These are phyloP conservation scores for Oenanthe javanica DNA, from an alignment of 140 eudicot species.

Conservation along the genomic window DNA sequence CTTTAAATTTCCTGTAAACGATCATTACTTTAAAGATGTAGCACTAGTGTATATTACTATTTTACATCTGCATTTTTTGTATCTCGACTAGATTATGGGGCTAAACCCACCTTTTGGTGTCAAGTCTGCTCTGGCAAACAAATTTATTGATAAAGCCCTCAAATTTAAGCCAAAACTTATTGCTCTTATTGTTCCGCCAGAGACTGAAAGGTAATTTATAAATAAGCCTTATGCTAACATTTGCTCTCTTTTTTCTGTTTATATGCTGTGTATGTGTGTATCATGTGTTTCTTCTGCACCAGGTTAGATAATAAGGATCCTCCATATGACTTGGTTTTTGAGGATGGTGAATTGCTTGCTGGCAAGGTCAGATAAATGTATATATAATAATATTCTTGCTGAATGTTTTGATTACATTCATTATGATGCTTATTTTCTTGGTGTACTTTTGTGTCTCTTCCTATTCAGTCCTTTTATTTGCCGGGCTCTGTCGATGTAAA, in stretches of 20 bases:
- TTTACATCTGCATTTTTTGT: not conserved
- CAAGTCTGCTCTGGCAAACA: slow-evolving; percentile 67
- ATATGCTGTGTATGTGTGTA: not conserved
- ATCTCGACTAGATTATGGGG: slow-evolving; percentile 68
- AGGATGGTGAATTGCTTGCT: slow-evolving; percentile 53
- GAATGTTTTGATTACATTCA: not conserved
- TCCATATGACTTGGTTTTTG: slow-evolving; percentile 76
- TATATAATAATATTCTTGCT: not conserved
- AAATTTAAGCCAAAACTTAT: slow-evolving; percentile 76
- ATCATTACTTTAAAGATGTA: not conserved
- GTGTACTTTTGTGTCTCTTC: not conserved
- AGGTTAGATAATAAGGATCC: slow-evolving; percentile 53
- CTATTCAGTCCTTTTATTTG: slow-evolving; percentile 72
- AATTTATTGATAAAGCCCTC: slow-evolving; percentile 67
- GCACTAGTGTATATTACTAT: slow-evolving; percentile 2
- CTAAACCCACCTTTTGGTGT: slow-evolving; percentile 92
- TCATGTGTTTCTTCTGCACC: slow-evolving; percentile 19
- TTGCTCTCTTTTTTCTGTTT: not conserved
- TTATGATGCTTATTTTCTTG: not conserved
- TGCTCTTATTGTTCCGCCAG: slow-evolving; percentile 77
- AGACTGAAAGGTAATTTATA: slow-evolving; percentile 52
- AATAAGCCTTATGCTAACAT: not conserved
- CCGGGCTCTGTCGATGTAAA: slow-evolving; percentile 81
- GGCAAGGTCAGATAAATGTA: slow-evolving; percentile 51
- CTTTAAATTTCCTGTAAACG: not conserved